phyloP scores from a whole-genome alignment of 345 rosid genomes.

The Sonneratia alba region DNA sequence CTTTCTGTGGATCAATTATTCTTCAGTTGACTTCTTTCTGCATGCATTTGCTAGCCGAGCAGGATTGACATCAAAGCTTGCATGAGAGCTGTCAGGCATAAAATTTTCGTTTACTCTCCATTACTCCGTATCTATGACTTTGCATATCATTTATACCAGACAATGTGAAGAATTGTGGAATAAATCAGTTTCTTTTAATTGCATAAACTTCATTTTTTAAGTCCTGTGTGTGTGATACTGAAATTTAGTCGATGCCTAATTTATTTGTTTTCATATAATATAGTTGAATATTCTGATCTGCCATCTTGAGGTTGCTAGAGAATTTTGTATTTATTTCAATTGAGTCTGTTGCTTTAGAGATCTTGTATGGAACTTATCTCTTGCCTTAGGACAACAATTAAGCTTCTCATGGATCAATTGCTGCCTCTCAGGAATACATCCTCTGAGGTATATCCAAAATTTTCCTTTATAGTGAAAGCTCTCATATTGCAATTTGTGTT shows the following conservation, averaged over 20 bases:
- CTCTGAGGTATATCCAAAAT: neutral
- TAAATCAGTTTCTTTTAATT: neutral
- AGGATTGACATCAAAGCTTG: too few species aligned
- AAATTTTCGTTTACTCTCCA: neutral
- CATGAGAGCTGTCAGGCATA: too few species aligned
- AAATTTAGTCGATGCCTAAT: neutral
- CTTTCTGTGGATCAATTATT: neutral
- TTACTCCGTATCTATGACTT: neutral
- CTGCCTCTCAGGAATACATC: neutral
- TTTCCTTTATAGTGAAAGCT: neutral
- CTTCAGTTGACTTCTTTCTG: neutral
- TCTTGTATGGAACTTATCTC: neutral
- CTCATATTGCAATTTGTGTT: neutral
- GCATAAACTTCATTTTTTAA: neutral
- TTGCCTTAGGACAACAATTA: neutral
- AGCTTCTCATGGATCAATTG: neutral
- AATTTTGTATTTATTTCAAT: neutral
- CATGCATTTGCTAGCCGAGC: neutral
- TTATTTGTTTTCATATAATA: neutral
- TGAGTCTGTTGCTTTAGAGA: neutral
- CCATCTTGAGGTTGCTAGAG: neutral
- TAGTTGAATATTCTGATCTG: neutral
- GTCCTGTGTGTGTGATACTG: neutral
- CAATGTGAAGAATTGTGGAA: neutral
- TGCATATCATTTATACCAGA: neutral